Conservation (phyloP, 305 asterid species). For the Fraxinus greggii region DNA sequence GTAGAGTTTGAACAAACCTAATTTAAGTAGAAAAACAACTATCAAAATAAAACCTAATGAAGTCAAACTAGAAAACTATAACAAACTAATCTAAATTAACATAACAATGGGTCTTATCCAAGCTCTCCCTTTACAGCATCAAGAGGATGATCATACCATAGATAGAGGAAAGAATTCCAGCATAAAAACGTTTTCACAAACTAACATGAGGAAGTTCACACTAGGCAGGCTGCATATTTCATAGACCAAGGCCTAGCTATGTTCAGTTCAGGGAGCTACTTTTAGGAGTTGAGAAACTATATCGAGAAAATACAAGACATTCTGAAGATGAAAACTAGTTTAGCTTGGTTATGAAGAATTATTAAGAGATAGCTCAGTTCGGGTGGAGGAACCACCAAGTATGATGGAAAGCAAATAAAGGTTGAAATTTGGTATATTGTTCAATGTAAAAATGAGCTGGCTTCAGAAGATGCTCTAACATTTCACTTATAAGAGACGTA, state of each 20-base stretch:
- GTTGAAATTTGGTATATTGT: background rate
- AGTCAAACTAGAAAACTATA: background rate
- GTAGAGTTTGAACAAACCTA: background rate
- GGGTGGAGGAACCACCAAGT: background rate
- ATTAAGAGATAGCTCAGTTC: background rate
- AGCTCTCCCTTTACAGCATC: background rate
- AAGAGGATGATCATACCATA: background rate
- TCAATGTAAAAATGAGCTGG: background rate
- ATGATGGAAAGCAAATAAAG: background rate
- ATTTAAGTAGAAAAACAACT: background rate
- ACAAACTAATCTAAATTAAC: background rate
- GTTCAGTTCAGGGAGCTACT: background rate
- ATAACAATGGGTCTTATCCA: background rate
- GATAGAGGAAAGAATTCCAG: background rate
- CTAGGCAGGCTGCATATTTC: background rate
- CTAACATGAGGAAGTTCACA: background rate
- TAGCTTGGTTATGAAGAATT: background rate
- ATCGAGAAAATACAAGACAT: background rate
- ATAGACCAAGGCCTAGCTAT: background rate
- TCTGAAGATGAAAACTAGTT: background rate
- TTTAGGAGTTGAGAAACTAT: background rate
- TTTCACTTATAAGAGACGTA: background rate
- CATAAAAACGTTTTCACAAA: background rate
- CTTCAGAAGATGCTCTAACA: background rate
- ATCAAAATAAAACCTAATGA: background rate